Conservation (phyloP, 148 eudicot genomes). For the Fagopyrum esculentum region DNA sequence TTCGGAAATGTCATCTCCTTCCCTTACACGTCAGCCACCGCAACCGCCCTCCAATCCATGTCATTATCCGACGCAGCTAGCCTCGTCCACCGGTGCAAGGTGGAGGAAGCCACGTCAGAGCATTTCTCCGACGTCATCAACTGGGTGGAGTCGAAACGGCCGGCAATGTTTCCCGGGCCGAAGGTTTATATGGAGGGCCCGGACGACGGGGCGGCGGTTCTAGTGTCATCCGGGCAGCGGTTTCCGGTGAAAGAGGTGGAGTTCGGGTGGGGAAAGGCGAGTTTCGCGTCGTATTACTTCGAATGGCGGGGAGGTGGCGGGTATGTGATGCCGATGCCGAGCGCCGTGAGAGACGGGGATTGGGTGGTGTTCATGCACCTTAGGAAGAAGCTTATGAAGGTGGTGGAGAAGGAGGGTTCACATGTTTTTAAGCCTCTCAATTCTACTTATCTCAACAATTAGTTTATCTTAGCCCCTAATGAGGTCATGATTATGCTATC, state of each 20-base stretch:
- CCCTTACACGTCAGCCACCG: constrained; percentile 36
- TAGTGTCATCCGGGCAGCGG: constrained; percentile 52
- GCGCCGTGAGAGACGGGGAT: constrained; percentile 42
- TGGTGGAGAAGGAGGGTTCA: constrained; percentile 35
- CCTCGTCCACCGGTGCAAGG: constrained; percentile 27
- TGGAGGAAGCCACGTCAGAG: constrained; percentile 29
- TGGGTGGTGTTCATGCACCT: constrained; percentile 80
- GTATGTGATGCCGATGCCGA: constrained; percentile 75
- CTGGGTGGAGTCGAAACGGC: constrained; percentile 64
- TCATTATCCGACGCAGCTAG: constrained; percentile 21
- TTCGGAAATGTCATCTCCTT: constrained; percentile 62
- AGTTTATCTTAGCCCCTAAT: no score
- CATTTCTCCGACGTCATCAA: constrained; percentile 63
- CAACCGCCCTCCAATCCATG: constrained; percentile 25
- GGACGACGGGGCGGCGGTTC: constrained; percentile 39
- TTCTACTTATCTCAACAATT: neutral
- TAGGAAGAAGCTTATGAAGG: constrained; percentile 33
- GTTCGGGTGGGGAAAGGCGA: constrained; percentile 75
- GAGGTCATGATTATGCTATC: no score
- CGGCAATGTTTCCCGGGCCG: constrained; percentile 27
- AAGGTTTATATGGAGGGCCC: constrained; percentile 26
- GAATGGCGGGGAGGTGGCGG: constrained; percentile 66
- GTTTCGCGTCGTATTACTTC: constrained; percentile 59
- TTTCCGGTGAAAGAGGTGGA: constrained; percentile 51
- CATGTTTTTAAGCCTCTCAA: constrained; percentile 25